A percentile compares a stretch with the other conserved stretches of the same genome.
Conservation (phyloP, 306 rosid species). For the Lathyrus tuberosus region DNA sequence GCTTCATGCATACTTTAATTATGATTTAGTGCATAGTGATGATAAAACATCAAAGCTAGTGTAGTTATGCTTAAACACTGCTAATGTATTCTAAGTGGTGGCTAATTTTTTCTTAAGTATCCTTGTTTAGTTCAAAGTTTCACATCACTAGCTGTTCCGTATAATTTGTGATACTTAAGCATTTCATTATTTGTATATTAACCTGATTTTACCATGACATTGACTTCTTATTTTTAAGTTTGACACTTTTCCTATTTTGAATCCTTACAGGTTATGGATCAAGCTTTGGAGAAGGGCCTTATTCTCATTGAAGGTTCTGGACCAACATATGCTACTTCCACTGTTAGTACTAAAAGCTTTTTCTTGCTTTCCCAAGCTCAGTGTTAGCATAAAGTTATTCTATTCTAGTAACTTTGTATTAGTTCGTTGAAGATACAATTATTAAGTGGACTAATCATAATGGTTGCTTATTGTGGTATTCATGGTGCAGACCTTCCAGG, state of each 20-base stretch:
- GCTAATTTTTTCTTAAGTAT: conserved; percentile 6
- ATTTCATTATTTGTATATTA: conserved; percentile 8
- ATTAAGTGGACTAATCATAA: conserved; percentile 8
- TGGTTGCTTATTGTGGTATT: conserved; percentile 45
- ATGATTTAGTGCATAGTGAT: conserved; percentile 20
- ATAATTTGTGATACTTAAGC: background rate
- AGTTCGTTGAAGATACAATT: conserved; percentile 2
- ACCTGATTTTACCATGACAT: conserved; percentile 17
- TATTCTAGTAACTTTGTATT: conserved; percentile 10
- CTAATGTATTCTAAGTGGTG: conserved; percentile 5
- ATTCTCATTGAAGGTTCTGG: conserved; percentile 79
- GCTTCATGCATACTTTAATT: conserved; percentile 33
- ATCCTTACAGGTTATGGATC: conserved; percentile 69
- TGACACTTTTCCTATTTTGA: conserved; percentile 24
- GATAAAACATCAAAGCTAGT: conserved; percentile 23
- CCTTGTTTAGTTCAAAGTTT: conserved; percentile 27
- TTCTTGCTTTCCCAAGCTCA: conserved; percentile 27
- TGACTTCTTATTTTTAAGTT: conserved; percentile 17
- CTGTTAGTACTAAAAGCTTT: conserved; percentile 53
- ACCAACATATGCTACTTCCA: conserved; percentile 92
- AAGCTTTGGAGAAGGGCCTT: conserved; percentile 74
- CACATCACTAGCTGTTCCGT: conserved; percentile 16
- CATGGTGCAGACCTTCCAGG: conserved; percentile 82
- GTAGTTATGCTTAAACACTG: conserved; percentile 2
- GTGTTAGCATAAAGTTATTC: conserved; percentile 30